Evolutionary conservation across 305 asterid genomes (phyloP), one percentile per base, ranked within the genome.

Genomic region (Fraxinus paxiana): DNA sequence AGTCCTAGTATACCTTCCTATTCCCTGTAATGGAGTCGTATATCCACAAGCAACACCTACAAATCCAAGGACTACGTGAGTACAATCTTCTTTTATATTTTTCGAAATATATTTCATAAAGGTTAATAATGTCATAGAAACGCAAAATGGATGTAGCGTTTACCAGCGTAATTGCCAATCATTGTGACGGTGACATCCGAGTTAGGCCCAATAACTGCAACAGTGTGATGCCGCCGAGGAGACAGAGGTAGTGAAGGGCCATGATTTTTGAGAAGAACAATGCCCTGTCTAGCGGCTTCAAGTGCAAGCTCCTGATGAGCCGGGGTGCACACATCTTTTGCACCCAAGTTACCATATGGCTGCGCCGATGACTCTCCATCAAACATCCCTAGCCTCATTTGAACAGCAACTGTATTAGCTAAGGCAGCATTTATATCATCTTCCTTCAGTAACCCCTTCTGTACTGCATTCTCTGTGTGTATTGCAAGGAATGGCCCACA

Each of bases 91-190:
- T 6, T 12, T 56, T 18, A 56, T 56, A 22, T 18, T 56, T 56
- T 56, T 56, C 4, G 30, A 56, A 6, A 56, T 18, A 56, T 56
- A 6, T 18, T 54, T 54, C 18, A 56, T 4, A 18, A 56, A 6
- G 26, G 67, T 18, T 18, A 18, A 56, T 56, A 8, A 56, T 1
- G 10, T 54, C 26, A 17, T 54, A 54, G 26, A 54, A 54, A 54
- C 4, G 28, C 4, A 56, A 56, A 56, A 56, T 20, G 12, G 35
- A 9, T 10, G 35, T 65, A 12, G 37, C 17, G 7, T 75, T 75
- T 75, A 91, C 98, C 97, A 10, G 97, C 98, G 38, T 93, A 94
- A 51, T 92, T 94, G 72, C 97, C 97, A 0, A 94, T 86, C 98
- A 94, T 94, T 1, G 97, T 93, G 69, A 85, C 82, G 0, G 97